A percentile compares a stretch with the other conserved stretches of the same genome.
Conservation (phyloP, 176 grass and related monocot genomes). For the Phoenix dactylifera region DNA sequence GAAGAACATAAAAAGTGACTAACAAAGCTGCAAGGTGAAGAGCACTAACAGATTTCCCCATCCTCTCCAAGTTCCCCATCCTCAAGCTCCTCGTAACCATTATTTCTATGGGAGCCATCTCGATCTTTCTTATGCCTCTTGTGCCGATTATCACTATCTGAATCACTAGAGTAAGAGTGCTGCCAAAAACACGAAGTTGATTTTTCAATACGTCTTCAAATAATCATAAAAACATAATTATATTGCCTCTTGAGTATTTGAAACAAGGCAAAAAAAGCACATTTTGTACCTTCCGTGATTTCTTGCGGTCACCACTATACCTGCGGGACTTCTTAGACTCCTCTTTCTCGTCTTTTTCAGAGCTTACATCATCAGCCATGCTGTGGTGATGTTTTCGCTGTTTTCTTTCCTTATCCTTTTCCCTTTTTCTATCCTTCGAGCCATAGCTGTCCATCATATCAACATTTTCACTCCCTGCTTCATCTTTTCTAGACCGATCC, state of each 20-base stretch:
- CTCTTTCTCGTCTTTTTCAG: conserved; percentile 74
- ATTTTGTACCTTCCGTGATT: conserved; percentile 70
- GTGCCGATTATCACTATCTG: conserved; percentile 65
- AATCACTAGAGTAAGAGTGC: conserved; percentile 74
- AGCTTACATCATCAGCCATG: conserved; percentile 42
- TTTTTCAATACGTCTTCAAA: not conserved
- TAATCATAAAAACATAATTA: no score
- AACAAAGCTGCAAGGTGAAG: conserved; percentile 22
- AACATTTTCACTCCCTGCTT: conserved; percentile 51
- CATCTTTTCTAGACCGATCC: conserved; percentile 57
- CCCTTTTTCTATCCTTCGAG: conserved; percentile 74
- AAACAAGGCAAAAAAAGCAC: conserved; percentile 12
- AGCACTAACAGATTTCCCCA: conserved; percentile 53
- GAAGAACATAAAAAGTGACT: conserved; percentile 13
- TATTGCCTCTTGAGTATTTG: not conserved
- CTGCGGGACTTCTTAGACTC: conserved; percentile 72
- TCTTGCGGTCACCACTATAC: conserved; percentile 75
- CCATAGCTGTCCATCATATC: conserved; percentile 39
- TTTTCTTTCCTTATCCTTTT: conserved; percentile 94
- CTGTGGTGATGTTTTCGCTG: conserved; percentile 79
- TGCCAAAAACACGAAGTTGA: conserved; percentile 30
- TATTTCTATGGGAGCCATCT: conserved; percentile 60
- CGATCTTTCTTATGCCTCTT: conserved; percentile 82
- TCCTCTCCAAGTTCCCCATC: conserved; percentile 97
- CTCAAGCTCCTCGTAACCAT: conserved; percentile 73